Evolutionary conservation across 495 filamentous ascomycete genomes (phyloP), one percentile per base, ranked within the genome.

Genomic region (Aspergillus egyptiacus): DNA sequence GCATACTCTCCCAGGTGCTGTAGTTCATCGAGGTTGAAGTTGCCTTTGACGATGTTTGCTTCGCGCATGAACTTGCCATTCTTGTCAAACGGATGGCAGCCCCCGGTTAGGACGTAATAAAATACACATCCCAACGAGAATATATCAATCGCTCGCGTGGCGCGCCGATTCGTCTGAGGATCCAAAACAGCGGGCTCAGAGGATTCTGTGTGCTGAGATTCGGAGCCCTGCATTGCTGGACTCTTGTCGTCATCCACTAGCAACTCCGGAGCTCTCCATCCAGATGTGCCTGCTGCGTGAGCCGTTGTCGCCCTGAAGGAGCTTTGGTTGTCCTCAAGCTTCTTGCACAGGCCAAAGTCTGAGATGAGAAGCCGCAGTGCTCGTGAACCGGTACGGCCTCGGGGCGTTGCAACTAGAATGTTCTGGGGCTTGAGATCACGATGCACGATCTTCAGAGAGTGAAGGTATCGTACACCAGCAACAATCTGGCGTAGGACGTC

Each of bases 401-500:
- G 65, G 3, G 69, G 70, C 71, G 64, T 81, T 68, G 68, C 73
- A 40, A 95, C 89, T 0, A 98, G 75, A 36, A 97, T 96, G 56
- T 98, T 98, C 58, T 97, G 93, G 1, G 93, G 93, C 62, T 98
- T 98, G 55, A 98, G 75, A 64, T 98, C 93, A 39, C 93, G 86
- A 64, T 98, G 93, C 10, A 98, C 94, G 56, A 98, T 96, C 43
- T 94, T 85, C 35, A 97, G 76, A 11, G 82, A 84, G 65, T 98
- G 93, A 15, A 98, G 72, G 67, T 97, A 89, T 46, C 84, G 80
- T 11, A 98, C 73, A 14, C 93, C 93, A 30, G 82, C 81, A 7
- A 87, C 85, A 52, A 97, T 87, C 62, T 98, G 93, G 32, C 85
- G 81, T 24, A 97, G 68, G 14, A 93, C 80, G 45, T 78, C 74